Conservation (phyloP, 371 early-diverging fungal species). For the Mucor indicus region DNA sequence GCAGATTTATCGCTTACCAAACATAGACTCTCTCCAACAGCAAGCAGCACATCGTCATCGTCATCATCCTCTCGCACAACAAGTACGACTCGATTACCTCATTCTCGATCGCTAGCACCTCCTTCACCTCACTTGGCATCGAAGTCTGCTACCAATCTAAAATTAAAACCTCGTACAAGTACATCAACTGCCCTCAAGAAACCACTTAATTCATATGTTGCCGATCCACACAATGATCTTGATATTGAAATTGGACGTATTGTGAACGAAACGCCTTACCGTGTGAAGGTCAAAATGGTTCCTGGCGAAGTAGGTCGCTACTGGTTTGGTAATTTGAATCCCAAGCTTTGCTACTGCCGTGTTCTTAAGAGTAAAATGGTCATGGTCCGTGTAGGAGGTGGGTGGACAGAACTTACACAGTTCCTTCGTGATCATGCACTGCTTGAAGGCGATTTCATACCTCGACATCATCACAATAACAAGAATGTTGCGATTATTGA, state of each 20-base stretch:
- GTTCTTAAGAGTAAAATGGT: conserved; percentile 67
- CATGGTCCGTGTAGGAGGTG: conserved; percentile 80
- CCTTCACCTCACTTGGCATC: conserved; percentile 24
- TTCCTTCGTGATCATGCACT: conserved; percentile 46
- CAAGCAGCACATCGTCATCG: conserved; percentile 6
- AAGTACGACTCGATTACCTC: too few relatives aligned
- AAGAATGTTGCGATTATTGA: conserved; percentile 7
- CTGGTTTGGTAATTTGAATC: conserved; percentile 70
- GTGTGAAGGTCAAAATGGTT: conserved; percentile 50
- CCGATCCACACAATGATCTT: conserved; percentile 61
- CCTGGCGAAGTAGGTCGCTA: conserved; percentile 69
- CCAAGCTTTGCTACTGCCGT: conserved; percentile 70
- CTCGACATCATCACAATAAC: not conserved
- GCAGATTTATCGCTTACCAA: conserved; percentile 13
- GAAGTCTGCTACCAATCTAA: conserved; percentile 24
- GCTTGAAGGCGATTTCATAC: conserved; percentile 44
- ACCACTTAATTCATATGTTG: conserved; percentile 49
- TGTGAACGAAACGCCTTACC: conserved; percentile 56
- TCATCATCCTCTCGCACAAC: not conserved
- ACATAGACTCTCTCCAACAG: conserved; percentile 17
- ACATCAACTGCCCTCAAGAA: conserved; percentile 4
- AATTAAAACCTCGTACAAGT: conserved; percentile 1
- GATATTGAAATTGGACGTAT: conserved; percentile 74
- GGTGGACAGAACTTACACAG: conserved; percentile 67
- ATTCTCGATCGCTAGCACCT: not conserved